Evolutionary conservation across 2,329 filamentous ascomycete species (phyloP), one percentile per base, ranked within the genome.

Genomic region (Aureobasidium sp.): DNA sequence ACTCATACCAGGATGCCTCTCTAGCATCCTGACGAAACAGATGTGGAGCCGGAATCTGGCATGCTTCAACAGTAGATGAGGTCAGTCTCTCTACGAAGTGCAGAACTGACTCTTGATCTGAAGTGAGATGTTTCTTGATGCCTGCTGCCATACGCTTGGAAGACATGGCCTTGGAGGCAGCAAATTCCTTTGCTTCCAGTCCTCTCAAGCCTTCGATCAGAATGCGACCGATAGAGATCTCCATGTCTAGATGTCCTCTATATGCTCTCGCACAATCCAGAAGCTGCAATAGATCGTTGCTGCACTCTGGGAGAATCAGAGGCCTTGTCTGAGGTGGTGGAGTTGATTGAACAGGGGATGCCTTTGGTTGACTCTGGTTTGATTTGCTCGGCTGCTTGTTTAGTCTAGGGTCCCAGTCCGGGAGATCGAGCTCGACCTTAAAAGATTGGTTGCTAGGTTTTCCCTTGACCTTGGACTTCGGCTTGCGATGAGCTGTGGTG

Each of bases 241-340:
- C 55, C 34, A 65, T 57, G 13, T 61, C 42, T 16, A 65, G 57
- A 30, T 54, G 21, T 32, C 63, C 63, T n/a, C 47, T 45, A 27
- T 59, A 62, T 7, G 58, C 10, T 52, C 57, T 52, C 21, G 61
- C 50, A n/a, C 41, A 25, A 5, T 65, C 62, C 30, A 65, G 47
- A 21, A 63, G 55, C 10, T 48, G 21, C 21, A 52, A 7, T 9
- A 61, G 3, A 36, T 50, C 45, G 8, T 47, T 54, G 13, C 42
- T 50, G 25, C 44, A 59, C 3, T 50, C 45, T 27, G 57, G 57
- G 16, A 41, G 15, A 13, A 27, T 15, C 8, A 37, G 11, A 10
- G 42, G 42, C 32, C 48, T 47, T 29, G 21, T 2, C 21, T 48
- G 11, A 27, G 39, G 29, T 16, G 30, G 7, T 16, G 15, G 30